phyloP scores from a whole-genome alignment of 352 stramenopile genomes.

The Peronosclerospora sorghi region DNA sequence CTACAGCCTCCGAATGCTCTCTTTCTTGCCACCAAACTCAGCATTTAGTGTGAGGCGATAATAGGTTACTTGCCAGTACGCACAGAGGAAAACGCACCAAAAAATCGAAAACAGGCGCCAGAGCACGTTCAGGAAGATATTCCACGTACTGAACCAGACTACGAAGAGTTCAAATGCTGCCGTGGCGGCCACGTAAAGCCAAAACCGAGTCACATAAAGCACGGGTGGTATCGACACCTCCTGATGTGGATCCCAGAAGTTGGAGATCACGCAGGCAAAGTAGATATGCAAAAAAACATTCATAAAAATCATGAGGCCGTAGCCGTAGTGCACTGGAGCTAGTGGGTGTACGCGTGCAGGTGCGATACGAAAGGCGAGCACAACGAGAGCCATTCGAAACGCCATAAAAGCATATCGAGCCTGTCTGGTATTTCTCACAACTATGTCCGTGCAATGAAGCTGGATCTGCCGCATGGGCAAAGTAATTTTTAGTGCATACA shows the following conservation, averaged over 20 bases:
- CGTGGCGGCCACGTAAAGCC: constrained; percentile 44
- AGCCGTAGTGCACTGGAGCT: constrained; percentile 62
- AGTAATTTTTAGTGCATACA: constrained; percentile 55
- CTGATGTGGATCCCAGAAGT: constrained; percentile 53
- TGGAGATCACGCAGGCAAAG: constrained; percentile 61
- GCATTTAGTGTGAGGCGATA: constrained; percentile 54
- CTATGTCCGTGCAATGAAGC: constrained; percentile 43
- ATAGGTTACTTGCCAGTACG: constrained; percentile 56
- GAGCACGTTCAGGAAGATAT: constrained; percentile 62
- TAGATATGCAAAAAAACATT: constrained; percentile 75
- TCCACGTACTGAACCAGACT: constrained; percentile 76
- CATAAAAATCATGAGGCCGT: constrained; percentile 65
- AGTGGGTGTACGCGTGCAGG: constrained; percentile 55
- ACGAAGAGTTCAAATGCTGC: constrained; percentile 44
- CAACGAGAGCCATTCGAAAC: constrained; percentile 48
- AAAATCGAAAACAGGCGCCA: constrained; percentile 61
- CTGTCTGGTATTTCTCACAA: constrained; percentile 42
- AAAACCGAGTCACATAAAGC: constrained; percentile 62
- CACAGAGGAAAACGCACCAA: constrained; percentile 36
- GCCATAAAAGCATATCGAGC: constrained; percentile 36
- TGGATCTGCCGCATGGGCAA: constrained; percentile 51
- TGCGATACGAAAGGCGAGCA: constrained; percentile 44
- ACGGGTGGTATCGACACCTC: constrained; percentile 56
- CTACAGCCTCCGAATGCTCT: constrained; percentile 64
- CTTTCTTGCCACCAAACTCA: constrained; percentile 73